Base-by-base conservation (phyloP, 768 basidiomycete genomes). In the Phlegmacium glaucopus region DNA sequence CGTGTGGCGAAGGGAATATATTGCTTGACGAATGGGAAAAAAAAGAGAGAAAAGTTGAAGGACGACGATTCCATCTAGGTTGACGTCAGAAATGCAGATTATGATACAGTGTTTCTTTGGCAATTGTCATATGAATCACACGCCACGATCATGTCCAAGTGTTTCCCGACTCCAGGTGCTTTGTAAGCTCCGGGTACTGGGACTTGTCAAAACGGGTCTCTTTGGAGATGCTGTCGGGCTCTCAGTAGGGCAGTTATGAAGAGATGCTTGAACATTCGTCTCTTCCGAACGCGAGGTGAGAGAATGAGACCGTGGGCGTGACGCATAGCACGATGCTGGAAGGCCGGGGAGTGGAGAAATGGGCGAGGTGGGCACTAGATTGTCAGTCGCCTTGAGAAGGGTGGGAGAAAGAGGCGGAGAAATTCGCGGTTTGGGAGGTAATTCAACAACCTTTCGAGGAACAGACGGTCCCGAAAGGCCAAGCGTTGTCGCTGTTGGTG, bases 61-160 rank as follows among this genome's bases (percentile, higher is more conserved):
- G 43, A 42, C 16, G 48, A 47, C 38, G 26, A 40, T 9, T 25
- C 29, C 27, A 35, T 38, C 26, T 35, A 48, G 12, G 27, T 13
- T 29, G 38, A 42, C 10, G 43, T 28, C 8, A 32, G 30, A 37
- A 35, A 10, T 6, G 2, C 22, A 22, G 5, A 22, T 22, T 22
- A 22, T 5, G 22, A 22, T n/a, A 47, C 27, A 58, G 61, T 9
- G 65, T 68, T 49, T 77, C 76, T 44, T 67, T 69, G 25, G 73
- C 67, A 34, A 74, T 67, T 1, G 72, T 70, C 72, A 76, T 72
- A 53, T 69, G 69, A 35, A 78, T 65, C 45, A 64, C 60, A 52
- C 72, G 22, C 22, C 69, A 7, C 44, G 50, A 26, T 34, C 54
- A 18, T 57, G 47, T 16, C 53, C 51, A 25, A 59, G 28, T 13